Percentiles rank a stretch among this genome's conserved stretches.
These are phyloP conservation scores for Solanum pimpinellifolium DNA, from an alignment of 257 asterid species.

Conservation along the genomic window DNA sequence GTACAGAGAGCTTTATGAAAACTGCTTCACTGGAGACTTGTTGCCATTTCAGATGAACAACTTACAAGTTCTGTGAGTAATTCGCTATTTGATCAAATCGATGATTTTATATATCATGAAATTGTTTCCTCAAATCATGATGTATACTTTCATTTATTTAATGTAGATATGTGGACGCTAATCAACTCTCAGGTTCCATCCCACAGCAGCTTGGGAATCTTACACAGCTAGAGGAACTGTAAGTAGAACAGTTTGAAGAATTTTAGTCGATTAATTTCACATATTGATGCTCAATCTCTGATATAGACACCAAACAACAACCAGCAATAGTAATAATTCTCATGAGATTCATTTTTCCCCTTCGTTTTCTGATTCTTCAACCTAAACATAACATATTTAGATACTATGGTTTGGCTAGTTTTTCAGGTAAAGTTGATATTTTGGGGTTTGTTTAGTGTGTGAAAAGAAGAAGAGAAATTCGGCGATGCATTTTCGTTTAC, in stretches of 20 bases:
- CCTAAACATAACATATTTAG: not conserved
- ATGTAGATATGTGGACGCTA: not conserved
- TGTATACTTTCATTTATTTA: not conserved
- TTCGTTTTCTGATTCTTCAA: not conserved
- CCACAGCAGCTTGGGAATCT: slow-evolving; percentile 6
- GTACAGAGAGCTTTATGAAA: not conserved
- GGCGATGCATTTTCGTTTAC: too few species aligned
- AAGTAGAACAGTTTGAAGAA: not conserved
- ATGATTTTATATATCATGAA: not conserved
- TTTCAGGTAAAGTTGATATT: not conserved
- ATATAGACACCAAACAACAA: not conserved
- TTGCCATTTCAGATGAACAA: not conserved
- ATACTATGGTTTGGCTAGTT: not conserved
- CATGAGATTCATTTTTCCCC: not conserved
- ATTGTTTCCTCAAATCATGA: not conserved
- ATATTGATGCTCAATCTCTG: not conserved
- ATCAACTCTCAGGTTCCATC: not conserved
- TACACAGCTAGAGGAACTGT: not conserved
- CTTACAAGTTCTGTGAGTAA: not conserved
- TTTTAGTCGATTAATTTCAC: not conserved
- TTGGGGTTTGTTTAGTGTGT: not conserved
- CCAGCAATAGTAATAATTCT: not conserved
- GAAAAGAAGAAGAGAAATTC: too few species aligned
- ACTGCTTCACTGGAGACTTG: not conserved
- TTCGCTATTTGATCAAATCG: not conserved